These are phyloP conservation scores for Acanthamoeba healyi DNA, from an alignment of 208 protist species.

Conservation along the genomic window DNA sequence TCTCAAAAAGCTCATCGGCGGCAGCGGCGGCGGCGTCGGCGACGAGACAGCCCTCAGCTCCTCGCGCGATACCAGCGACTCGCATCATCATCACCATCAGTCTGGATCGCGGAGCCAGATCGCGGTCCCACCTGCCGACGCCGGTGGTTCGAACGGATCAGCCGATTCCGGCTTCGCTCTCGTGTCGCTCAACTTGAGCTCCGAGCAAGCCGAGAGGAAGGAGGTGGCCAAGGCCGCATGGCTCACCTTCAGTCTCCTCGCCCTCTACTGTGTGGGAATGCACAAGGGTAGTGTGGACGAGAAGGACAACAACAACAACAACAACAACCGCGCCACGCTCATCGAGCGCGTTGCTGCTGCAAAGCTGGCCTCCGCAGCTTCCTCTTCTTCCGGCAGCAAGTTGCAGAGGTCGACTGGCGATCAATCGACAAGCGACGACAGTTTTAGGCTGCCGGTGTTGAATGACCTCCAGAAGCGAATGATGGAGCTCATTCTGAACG, in stretches of 20 bases:
- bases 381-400: neutral
- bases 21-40: no score
- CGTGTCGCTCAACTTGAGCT: neutral
- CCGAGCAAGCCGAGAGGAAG: slow-evolving; percentile 19
- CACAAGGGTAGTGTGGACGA: neutral
- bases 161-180: neutral
- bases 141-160: neutral
- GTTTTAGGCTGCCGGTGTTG: neutral
- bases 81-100: neutral
- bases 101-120: neutral
- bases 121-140: neutral
- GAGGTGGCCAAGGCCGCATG: slow-evolving; percentile 2
- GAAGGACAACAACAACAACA: no score
- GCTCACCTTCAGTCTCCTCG: slow-evolving; percentile 28
- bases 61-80: neutral
- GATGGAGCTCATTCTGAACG: slow-evolving; percentile 45
- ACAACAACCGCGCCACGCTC: neutral
- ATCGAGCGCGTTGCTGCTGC: neutral
- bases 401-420: neutral
- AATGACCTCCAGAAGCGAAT: slow-evolving; percentile 29
- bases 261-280: slow-evolving; percentile 9
- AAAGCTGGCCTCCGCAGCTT: neutral
- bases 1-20: slow-evolving; percentile 30
- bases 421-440: neutral
- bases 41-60: neutral